phyloP scores from a whole-genome alignment of 208 protist species.

The Acanthamoeba lenticulata region DNA sequence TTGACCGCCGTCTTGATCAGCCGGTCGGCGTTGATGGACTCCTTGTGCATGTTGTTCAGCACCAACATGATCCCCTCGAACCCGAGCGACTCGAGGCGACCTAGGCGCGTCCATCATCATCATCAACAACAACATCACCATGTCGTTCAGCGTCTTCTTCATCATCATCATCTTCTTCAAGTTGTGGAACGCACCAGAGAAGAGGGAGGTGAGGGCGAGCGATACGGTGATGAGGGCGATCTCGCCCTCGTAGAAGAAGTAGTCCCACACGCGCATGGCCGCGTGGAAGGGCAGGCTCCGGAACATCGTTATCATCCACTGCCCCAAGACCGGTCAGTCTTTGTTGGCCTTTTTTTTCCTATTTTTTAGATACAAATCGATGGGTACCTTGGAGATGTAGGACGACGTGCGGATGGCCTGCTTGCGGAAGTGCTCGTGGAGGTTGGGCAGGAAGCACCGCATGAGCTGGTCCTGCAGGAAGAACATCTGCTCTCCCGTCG shows the following conservation, averaged over 20 bases:
- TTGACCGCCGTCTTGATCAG: conserved; percentile 24
- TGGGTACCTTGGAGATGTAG: conserved; percentile 41
- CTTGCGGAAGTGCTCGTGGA: conserved; percentile 5
- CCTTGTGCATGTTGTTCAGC: conserved; percentile 1
- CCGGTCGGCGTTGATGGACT: neutral
- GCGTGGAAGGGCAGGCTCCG: neutral
- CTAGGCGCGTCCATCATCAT: neutral
- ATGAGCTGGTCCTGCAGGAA: conserved; percentile 44
- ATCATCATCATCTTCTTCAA: no score
- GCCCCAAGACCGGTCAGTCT: neutral
- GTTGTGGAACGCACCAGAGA: neutral
- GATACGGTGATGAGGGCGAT: neutral
- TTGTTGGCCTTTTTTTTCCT: neutral
- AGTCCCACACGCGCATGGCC: conserved; percentile 54
- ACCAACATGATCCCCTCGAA: neutral
- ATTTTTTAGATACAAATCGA: neutral
- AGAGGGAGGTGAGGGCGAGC: neutral
- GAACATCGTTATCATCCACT: conserved; percentile 51
- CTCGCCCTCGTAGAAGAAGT: conserved; percentile 44
- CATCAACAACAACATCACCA: neutral
- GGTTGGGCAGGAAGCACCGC: neutral
- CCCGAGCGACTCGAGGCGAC: neutral
- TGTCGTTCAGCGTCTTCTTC: neutral
- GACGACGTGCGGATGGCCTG: neutral
- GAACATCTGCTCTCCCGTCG: neutral